Conservation (phyloP, 2,329 filamentous ascomycete genomes). For the Cladosporium sp. region DNA sequence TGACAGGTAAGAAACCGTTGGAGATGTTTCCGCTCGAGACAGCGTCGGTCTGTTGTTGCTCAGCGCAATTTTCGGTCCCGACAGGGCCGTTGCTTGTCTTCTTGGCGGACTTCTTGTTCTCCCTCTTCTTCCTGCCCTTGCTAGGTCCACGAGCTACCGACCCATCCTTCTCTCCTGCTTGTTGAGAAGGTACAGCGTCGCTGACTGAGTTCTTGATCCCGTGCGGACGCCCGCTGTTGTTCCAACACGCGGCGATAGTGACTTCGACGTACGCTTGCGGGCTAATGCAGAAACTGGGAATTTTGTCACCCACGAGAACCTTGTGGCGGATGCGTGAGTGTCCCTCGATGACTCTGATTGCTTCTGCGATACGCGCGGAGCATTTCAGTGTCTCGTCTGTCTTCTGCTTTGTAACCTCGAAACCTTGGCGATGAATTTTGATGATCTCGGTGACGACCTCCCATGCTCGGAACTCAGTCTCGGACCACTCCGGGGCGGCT, state of each 20-base stretch:
- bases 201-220: not conserved
- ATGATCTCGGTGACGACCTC: not conserved
- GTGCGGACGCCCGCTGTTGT: conserved; percentile 5
- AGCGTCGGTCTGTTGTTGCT: not conserved
- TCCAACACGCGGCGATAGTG: not conserved
- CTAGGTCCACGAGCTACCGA: not conserved
- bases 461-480: not conserved
- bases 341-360: not conserved
- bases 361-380: not conserved
- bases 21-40: not conserved
- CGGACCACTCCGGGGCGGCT: not conserved
- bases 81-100: not conserved
- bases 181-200: not conserved
- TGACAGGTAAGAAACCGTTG: not conserved
- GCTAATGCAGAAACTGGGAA: not conserved
- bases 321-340: not conserved
- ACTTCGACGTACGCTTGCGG: not conserved
- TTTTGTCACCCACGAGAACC: not conserved
- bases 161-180: not conserved
- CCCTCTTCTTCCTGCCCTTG: not conserved
- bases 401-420: not conserved
- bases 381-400: not conserved
- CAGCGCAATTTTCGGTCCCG: not conserved
- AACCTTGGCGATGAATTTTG: not conserved
- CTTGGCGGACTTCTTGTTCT: not conserved